Conservation (phyloP, 768 basidiomycete species). For the Coprinellus micaceus region DNA sequence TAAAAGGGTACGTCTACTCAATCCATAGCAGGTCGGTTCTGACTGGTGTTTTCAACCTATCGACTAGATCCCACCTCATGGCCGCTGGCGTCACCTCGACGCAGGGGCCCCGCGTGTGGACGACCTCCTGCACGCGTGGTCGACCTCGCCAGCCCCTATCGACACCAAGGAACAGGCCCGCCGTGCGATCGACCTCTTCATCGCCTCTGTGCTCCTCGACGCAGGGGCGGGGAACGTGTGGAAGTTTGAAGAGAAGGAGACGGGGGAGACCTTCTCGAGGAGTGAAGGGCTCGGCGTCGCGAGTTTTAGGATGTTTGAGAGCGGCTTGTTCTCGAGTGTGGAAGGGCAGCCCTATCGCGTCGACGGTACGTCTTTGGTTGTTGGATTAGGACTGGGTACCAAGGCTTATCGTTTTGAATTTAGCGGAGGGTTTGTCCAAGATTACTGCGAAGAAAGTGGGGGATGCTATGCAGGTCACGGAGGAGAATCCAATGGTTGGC, state of each 20-base stretch:
- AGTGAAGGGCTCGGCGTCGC: conserved; percentile 89
- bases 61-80: conserved; percentile 87
- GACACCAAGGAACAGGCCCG: conserved; percentile 59
- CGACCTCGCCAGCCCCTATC: conserved; percentile 33
- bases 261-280: conserved; percentile 52
- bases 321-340: conserved; percentile 77
- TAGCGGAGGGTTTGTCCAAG: conserved; percentile 67
- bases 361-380: conserved; percentile 57
- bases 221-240: conserved; percentile 88
- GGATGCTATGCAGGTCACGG: conserved; percentile 73
- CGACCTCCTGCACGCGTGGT: conserved; percentile 64
- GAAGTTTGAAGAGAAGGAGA: conserved; percentile 63
- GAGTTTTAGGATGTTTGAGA: conserved; percentile 83
- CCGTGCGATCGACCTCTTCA: conserved; percentile 83
- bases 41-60: no score
- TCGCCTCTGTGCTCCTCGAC: conserved; percentile 89
- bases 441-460: conserved; percentile 60
- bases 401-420: neutral
- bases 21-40: no score
- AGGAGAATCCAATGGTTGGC: conserved; percentile 83
- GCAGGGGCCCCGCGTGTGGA: conserved; percentile 40
- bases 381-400: neutral
- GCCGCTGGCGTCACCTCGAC: conserved; percentile 88
- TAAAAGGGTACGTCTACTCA: neutral
- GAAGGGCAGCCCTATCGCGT: conserved; percentile 62